phyloP scores from a whole-genome alignment of 768 basidiomycete genomes.

The Hortiboletus campestris region DNA sequence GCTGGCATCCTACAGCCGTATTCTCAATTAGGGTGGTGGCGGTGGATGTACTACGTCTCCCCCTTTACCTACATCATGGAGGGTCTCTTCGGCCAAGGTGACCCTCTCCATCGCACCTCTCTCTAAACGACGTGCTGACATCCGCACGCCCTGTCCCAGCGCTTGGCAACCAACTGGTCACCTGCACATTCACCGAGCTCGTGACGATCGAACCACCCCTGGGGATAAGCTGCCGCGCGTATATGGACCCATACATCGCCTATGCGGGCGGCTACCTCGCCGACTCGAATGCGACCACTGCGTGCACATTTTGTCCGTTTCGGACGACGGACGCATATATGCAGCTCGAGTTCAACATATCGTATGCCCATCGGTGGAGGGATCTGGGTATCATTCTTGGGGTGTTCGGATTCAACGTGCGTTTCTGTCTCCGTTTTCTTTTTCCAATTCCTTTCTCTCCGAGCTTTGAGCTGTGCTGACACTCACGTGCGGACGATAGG shows the following conservation, averaged over 20 bases:
- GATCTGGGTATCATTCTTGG: conserved; percentile 10
- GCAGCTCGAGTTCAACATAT: background rate
- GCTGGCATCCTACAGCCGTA: conserved; percentile 50
- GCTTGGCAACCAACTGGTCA: conserved; percentile 40
- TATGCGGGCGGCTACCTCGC: conserved; percentile 54
- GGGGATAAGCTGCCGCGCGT: conserved; percentile 52
- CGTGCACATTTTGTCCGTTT: conserved; percentile 56
- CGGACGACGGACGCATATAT: conserved; percentile 42
- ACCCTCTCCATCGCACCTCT: background rate
- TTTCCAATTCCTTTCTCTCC: too few relatives aligned
- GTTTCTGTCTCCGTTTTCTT: background rate
- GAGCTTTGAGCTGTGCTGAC: background rate
- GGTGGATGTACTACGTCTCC: conserved; percentile 42
- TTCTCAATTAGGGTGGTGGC: conserved; percentile 35
- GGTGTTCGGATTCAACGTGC: conserved; percentile 42
- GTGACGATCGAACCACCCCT: conserved; percentile 51
- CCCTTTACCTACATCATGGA: conserved; percentile 54
- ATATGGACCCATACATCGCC: conserved; percentile 49
- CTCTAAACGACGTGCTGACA: background rate
- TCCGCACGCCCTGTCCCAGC: conserved; percentile 21
- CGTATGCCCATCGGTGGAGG: conserved; percentile 7
- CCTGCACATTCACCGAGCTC: conserved; percentile 53
- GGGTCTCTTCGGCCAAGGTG: conserved; percentile 35
- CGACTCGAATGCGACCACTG: conserved; percentile 47
- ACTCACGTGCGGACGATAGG: conserved; percentile 12